Base-by-base conservation (phyloP, 2,329 filamentous ascomycete species). In the Epichloe baconii region DNA sequence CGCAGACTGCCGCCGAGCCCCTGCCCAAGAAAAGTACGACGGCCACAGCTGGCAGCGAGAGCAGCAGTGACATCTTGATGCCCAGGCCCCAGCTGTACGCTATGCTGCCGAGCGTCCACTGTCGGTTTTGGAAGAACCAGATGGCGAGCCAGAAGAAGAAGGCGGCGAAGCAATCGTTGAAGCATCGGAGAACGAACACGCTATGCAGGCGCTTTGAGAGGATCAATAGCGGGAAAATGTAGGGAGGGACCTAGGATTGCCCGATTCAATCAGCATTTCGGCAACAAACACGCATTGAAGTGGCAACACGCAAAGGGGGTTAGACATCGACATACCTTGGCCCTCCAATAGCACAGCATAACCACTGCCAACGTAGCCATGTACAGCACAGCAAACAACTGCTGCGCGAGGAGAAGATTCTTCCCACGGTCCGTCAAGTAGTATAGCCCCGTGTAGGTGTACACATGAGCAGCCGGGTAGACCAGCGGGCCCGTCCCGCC, bases 391-490 rank as follows among this genome's bases (percentile, higher is more conserved):
- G 79, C 84, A 69, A 98, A 98, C 3, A 96, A 69, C 57, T 83
- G 76, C 68, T 98, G 93, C n/a, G 88, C 91, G 45, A 83, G 66
- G 11, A 82, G 66, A 48, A 97, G 88, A 65, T 97, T 74, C 48
- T 69, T 76, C 5, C 93, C 93, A 53, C 82, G 67, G 62, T 86
- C 73, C 11, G 93, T 97, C 52, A 95, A 59, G 62, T 80, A 69
- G 70, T 95, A 90, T 11, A 98, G 77, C 2, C 75, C 72, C 40
- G 82, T 84, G 71, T 96, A 98, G 57, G 87, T 85, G 74, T 94
- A 95, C 56, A 98, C 86, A 69, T 98, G 93, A 4, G 83, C 86
- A 37, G 88, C 93, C 19, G 93, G 93, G 69, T 98, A 98, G 54
- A 98, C 93, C 48, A 97, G 76, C 3, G 93, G 93, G 1, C 93